Evolutionary conservation across 2,329 filamentous ascomycete genomes (phyloP), one percentile per base, ranked within the genome.

Genomic region (Aschersonia sp.): DNA sequence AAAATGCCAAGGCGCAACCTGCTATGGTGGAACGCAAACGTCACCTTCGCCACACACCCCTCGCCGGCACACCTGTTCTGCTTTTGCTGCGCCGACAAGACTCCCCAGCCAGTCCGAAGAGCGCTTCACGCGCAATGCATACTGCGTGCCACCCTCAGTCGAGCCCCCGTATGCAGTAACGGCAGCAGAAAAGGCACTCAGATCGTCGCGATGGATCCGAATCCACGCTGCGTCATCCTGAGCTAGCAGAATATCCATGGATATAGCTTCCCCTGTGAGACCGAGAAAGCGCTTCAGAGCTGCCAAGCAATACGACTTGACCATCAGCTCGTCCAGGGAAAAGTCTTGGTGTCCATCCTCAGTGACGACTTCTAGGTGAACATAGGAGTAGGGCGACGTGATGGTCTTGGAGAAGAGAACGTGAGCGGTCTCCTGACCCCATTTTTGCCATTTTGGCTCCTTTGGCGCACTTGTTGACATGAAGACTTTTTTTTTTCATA

Each of bases 261-360:
- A 67, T 3, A 89, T 80, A 9, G 77, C 78, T 2, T 72, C 65
- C 9, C 86, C 86, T 0, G 77, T 80, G 20, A 78, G 65, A 28
- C 86, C 86, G 1, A 91, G 74, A 56, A 85, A 89, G 51, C 84
- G 76, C 1, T 69, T 69, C 5, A 91, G 66, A 0, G 84, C 80
- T 1, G 73, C 62, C 2, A 74, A 77, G 54, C 84, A 75, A 57
- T 84, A 80, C 0, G 78, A 69, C 35, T 77, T 77, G 20, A 75
- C 70, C 40, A 80, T 80, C 3, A 88, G 65, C 3, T 71, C 66
- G 61, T 89, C 84, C 5, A 86, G 65, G 20, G 50, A 52, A 28
- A 51, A 45, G 10, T 52, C 45, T 9, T 53, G 20, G 20, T 20
- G 51, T 20, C 56, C 53, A 10, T 53, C 50, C 31, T 61, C 56